These are phyloP conservation scores for Boletus reticuloceps DNA, from an alignment of 768 basidiomycete genomes.

Conservation along the genomic window DNA sequence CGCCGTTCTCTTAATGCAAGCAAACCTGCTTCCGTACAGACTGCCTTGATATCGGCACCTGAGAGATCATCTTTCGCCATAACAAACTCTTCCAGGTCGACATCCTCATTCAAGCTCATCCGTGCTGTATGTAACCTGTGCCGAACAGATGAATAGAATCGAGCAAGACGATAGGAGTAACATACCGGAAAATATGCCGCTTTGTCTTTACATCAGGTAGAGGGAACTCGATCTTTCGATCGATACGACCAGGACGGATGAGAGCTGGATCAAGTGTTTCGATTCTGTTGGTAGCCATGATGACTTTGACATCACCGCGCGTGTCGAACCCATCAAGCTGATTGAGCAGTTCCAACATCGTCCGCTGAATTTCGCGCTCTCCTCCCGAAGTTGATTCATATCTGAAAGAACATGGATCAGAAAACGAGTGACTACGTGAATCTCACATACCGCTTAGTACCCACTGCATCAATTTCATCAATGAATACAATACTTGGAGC, in stretches of 20 bases:
- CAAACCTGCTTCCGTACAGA: slow-evolving; percentile 98
- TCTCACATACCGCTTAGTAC: slow-evolving; percentile 85
- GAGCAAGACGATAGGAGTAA: neutral
- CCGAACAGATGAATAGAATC: slow-evolving; percentile 4
- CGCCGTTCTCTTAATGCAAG: slow-evolving; percentile 91
- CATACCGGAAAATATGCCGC: slow-evolving; percentile 93
- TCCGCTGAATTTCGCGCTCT: slow-evolving; percentile 98
- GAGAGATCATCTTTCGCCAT: slow-evolving; percentile 94
- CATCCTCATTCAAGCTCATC: slow-evolving; percentile 86
- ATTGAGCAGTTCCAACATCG: slow-evolving; percentile 98
- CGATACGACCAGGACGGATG: slow-evolving; percentile 97
- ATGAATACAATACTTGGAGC: slow-evolving; percentile 99
- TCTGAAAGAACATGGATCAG: slow-evolving; percentile 37
- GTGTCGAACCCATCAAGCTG: slow-evolving; percentile 99
- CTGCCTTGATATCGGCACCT: slow-evolving; percentile 98
- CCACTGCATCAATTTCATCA: slow-evolving; percentile 98
- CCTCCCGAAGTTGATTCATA: slow-evolving; percentile 99
- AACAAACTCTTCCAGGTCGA: slow-evolving; percentile 94
- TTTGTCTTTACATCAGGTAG: slow-evolving; percentile 98
- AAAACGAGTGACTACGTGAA: neutral
- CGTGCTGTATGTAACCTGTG: slow-evolving; percentile 85
- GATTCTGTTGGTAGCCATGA: slow-evolving; percentile 99
- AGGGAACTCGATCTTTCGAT: slow-evolving; percentile 98
- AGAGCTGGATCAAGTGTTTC: slow-evolving; percentile 97
- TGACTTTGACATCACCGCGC: slow-evolving; percentile 98